Base-by-base conservation (phyloP, 352 stramenopile genomes). In the Globisporangium nodosum region DNA sequence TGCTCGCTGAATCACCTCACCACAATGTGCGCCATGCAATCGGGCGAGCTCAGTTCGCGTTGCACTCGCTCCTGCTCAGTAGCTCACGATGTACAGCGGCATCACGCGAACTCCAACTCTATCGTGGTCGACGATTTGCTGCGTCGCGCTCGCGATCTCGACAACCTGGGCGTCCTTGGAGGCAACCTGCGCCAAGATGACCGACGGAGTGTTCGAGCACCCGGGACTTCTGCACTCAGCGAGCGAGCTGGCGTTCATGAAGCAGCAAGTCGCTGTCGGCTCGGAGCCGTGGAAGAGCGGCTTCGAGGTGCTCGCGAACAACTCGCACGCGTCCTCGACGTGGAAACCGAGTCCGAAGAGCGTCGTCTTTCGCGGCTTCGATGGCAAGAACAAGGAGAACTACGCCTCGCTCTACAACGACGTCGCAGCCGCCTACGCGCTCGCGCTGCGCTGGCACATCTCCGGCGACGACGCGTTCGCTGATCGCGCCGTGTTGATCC, bases 201-300 rank as follows among this genome's bases (percentile, higher is more conserved):
- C 13, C 16, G 42, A 30, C 12, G 27, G 13, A 4, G 49, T 35
- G 24, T 64, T 67, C 37, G 7, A 33, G 20, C 61, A 67, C 15
- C 61, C 61, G 13, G 61, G 61, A 11, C 39, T 67, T 47, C 49
- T 67, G 40, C 61, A 67, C 42, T 48, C 61, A 27, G 56, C 55
- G 27, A 50, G 45, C 16, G 61, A 64, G 56, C 35, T 67, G 33
- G 49, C 49, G 15, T 47, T 31, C 30, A 60, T 64, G 50, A 67
- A 64, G 35, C 20, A 42, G 2, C 49, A 67, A 18, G 61, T 67
- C 24, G 46, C 15, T 6, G 18, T 43, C 0, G 55, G 56, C 20
- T 48, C 54, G 37, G 61, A 67, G 43, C 61, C 61, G 31, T 67
- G 61, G 61, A 64, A 27, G n/a, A 53, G 49, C n/a, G 61, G 61